phyloP scores from a whole-genome alignment of 1,284 basidiomycete species.

The Trichosporon faecale region DNA sequence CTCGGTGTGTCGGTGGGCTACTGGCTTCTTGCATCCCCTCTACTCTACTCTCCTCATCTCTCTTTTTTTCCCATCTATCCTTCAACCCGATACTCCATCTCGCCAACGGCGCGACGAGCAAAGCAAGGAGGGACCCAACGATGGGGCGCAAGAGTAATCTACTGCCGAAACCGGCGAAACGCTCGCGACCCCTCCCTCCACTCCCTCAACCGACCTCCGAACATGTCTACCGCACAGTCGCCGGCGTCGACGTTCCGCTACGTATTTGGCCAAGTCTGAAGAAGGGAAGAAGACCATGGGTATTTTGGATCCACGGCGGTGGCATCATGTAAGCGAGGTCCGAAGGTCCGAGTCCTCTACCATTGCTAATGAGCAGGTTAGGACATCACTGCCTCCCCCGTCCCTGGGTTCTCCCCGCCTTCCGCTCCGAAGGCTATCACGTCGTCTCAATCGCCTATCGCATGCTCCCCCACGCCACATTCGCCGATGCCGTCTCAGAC shows the following conservation, averaged over 20 bases:
- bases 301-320: slow-evolving; percentile 42
- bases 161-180: slow-evolving; percentile 6
- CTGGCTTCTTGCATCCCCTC: neutral
- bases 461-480: slow-evolving; percentile 26
- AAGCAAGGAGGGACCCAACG: no score
- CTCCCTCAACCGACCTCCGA: slow-evolving; percentile 31
- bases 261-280: slow-evolving; percentile 29
- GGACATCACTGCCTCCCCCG: slow-evolving; percentile 28
- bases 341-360: no score
- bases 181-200: neutral
- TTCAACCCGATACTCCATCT: no score
- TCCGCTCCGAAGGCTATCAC: slow-evolving; percentile 24
- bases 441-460: slow-evolving; percentile 34
- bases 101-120: no score
- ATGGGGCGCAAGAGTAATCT: neutral
- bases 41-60: no score
- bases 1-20: neutral
- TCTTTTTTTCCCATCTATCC: no score
- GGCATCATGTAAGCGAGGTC: neutral
- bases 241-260: slow-evolving; percentile 31
- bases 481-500: slow-evolving; percentile 30
- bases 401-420: slow-evolving; percentile 31
- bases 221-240: slow-evolving; percentile 25
- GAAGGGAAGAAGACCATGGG: slow-evolving; percentile 18
- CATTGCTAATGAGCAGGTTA: no score